A percentile compares a stretch with the other conserved stretches of the same genome.
Evolutionary conservation across 1,284 basidiomycete genomes (phyloP).

Genomic region (Vanrija humicola): DNA sequence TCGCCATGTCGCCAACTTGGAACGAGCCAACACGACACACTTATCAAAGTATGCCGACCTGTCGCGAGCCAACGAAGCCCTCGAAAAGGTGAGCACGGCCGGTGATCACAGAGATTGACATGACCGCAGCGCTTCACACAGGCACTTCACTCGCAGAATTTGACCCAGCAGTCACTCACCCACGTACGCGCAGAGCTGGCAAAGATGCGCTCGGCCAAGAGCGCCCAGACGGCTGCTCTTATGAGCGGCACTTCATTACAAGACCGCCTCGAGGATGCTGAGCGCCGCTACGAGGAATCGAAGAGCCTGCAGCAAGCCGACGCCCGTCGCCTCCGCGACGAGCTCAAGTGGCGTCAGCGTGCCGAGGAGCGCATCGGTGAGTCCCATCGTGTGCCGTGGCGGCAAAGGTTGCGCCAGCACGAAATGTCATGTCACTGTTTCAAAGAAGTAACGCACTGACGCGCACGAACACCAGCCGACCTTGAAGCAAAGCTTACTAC

Average conservation of each 20-base stretch:
- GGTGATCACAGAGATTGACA: not conserved
- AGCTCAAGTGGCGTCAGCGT: constrained; percentile 44
- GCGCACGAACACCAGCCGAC: constrained; percentile 55
- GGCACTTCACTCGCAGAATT: constrained; percentile 52
- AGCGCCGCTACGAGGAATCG: constrained; percentile 68
- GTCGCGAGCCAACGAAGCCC: constrained; percentile 36
- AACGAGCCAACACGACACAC: constrained; percentile 46
- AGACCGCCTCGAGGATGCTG: constrained; percentile 52
- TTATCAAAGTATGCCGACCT: constrained; percentile 38
- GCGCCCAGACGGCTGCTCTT: constrained; percentile 20
- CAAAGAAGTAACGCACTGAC: constrained; percentile 2
- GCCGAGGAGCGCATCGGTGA: constrained; percentile 39
- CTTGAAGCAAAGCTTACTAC: constrained; percentile 66
- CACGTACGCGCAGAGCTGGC: constrained; percentile 41
- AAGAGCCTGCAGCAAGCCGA: constrained; percentile 77
- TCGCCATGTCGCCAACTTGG: constrained; percentile 35
- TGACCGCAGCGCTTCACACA: constrained; percentile 67
- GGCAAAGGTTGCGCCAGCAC: no score
- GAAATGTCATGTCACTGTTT: not conserved
- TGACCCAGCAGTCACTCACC: constrained; percentile 44
- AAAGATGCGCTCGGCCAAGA: constrained; percentile 21
- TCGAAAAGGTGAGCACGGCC: constrained; percentile 46
- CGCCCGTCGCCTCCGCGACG: constrained; percentile 62
- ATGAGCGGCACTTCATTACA: constrained; percentile 29
- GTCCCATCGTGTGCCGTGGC: constrained; percentile 3